Percentiles rank a stretch among this genome's conserved stretches.
Evolutionary conservation across 2,329 filamentous ascomycete genomes (phyloP).

Genomic region (Pleomassaria siparia): DNA sequence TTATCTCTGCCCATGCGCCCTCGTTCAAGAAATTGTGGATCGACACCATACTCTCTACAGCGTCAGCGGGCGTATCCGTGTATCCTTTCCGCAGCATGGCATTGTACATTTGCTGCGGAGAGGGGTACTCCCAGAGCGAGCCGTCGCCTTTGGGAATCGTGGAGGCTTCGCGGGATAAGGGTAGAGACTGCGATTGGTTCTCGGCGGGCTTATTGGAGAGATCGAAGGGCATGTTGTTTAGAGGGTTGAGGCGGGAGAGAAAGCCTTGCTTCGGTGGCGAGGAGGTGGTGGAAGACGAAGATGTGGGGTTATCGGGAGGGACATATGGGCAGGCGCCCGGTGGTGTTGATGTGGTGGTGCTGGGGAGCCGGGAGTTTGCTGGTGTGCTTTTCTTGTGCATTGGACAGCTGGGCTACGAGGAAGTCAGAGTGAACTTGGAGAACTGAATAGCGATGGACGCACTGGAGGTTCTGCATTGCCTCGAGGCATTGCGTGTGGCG

Average conservation of each 20-base stretch:
- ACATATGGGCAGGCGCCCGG: slow-evolving; percentile 54
- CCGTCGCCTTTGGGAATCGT: slow-evolving; percentile 85
- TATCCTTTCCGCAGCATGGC: slow-evolving; percentile 95
- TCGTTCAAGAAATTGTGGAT: slow-evolving; percentile 99
- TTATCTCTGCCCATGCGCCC: slow-evolving; percentile 93
- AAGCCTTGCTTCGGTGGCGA: slow-evolving; percentile 49
- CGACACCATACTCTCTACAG: slow-evolving; percentile 94
- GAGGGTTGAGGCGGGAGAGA: slow-evolving; percentile 68
- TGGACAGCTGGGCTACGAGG: slow-evolving; percentile 63
- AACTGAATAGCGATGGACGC: slow-evolving; percentile 27
- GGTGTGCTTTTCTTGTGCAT: slow-evolving; percentile 60
- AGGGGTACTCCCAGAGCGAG: slow-evolving; percentile 95
- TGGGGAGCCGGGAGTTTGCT: slow-evolving; percentile 27
- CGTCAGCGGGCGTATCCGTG: slow-evolving; percentile 88
- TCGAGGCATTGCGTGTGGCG: slow-evolving; percentile 52
- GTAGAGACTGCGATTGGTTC: slow-evolving; percentile 72
- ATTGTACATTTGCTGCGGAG: slow-evolving; percentile 99
- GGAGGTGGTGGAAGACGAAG: slow-evolving; percentile 23
- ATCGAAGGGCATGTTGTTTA: slow-evolving; percentile 95
- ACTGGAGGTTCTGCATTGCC: slow-evolving; percentile 58
- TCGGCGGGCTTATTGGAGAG: slow-evolving; percentile 78
- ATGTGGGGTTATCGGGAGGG: slow-evolving; percentile 46
- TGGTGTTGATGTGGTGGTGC: slow-evolving; percentile 31
- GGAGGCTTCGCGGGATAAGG: slow-evolving; percentile 78
- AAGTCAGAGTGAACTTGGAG: slow-evolving; percentile 26